Base-by-base conservation (phyloP, 257 asterid genomes). In the Rehmannia glutinosa region DNA sequence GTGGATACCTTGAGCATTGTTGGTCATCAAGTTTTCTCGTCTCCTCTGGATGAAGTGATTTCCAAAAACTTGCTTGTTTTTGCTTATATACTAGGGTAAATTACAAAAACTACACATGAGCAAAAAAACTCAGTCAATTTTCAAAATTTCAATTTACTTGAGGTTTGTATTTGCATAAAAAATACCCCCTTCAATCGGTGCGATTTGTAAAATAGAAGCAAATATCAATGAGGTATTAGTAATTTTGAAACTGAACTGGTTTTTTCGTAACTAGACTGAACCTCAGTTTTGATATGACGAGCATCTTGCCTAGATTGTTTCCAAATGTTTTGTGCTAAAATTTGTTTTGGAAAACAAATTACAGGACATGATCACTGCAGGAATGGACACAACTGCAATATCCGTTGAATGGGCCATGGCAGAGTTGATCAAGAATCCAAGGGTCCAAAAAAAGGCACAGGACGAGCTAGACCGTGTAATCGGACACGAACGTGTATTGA, bases 381-480 rank as follows among this genome's bases (percentile, higher is more conserved):
- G 96, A 36, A 84, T 72, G 85, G 95, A 89, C 81, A 84, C 92
- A 42, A 84, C 84, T 32, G 86, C 92, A 19, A 86, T 86, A 45
- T 79, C 95, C 1, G 95, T 85, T 0, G 97, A 90, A 55, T 90
- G 95, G 95, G 95, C 97, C 27, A 87, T 90, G 95, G 88, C 93
- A 2, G 97, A 87, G 70, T n/a, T 90, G 77, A 79, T 85, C 76
- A 90, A 76, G 83, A 87, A 90, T 55, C 87, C 85, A 8, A 77
- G 89, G 45, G 83, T 81, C 68, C 95, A 83, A 65, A 79, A 76
- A 30, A 87, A 84, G 83, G 86, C 81, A 28, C 97, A 87, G 25
- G 88, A 90, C 39, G 97, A 87, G 75, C 84, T 87, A 0, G 95
- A 87, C 73, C 78, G 70, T 1, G 88, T 85, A 15, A 74, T 85